Base-by-base conservation (phyloP, 2,329 filamentous ascomycete genomes). In the Sodiomyces alkalinus region DNA sequence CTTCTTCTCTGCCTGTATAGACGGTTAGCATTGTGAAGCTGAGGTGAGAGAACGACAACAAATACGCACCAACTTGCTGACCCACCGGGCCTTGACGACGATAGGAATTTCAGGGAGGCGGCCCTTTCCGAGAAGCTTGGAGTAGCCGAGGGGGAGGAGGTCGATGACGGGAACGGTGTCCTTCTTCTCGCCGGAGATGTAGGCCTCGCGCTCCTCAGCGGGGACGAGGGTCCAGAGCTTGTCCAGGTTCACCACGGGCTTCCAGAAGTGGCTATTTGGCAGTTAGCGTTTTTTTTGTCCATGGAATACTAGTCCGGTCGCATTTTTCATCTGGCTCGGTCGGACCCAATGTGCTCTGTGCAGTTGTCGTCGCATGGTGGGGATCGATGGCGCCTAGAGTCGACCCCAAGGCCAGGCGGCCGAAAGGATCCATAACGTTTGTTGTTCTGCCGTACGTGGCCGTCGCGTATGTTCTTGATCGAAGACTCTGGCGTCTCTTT, bases 221-320 rank as follows among this genome's bases (percentile, higher is more conserved):
- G 92, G 90, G 55, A 98, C 75, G 53, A 98, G 82, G 37, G 86
- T 80, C 83, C 85, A 93, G 46, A 98, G 80, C 87, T 96, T 98
- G 67, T 96, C 90, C 49, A 98, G 69, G 74, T 98, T 98, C 78
- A 98, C 80, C 49, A 83, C 74, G 44, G 90, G 90, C 71, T 93
- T 94, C 90, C 87, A 98, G 74, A 87, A 85, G 57, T 92, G 80
- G 72, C 36, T 38, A n/a, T 8, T 9, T 9, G 19, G 17, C n/a
- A 20, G 29, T 38, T 27, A 38, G 33, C 26, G 23, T 14, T 14
- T 14, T 25, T 16, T 14, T 17, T n/a, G 15, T 25, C 7, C 21
- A 21, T 21, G 19, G n/a, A n/a, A n/a, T n/a, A n/a, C n/a, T n/a
- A n/a, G n/a, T n/a, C n/a, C n/a, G 15, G 10, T 6, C 14, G 14